Evolutionary conservation across 345 rosid genomes (phyloP), one percentile per base, ranked within the genome.

Genomic region (Citrus mangshanensis): DNA sequence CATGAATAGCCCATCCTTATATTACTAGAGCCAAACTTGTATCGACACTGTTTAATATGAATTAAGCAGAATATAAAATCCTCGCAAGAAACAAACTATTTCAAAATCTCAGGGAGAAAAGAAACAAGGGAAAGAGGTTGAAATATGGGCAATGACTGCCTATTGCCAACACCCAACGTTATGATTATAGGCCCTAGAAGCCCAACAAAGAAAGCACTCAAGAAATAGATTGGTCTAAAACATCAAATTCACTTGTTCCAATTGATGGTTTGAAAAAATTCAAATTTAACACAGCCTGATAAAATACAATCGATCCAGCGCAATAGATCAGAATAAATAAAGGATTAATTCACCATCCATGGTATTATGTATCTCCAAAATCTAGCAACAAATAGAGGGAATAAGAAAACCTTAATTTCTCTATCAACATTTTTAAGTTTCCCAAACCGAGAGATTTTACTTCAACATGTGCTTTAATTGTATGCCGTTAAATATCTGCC

Each of bases 281-380:
- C 21, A 42, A 40, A 68, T n/a, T 12, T n/a, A 37, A 22, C 70
- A 6, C 30, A 25, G 22, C 56, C 10, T 42, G 22, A 46, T 40
- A 24, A 69, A 46, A n/a, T 42, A 42, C 21, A 24, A 5, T 9
- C 2, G 35, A 40, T 69, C 56, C 72, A 69, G 16, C 3, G 4
- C 35, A 14, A 24, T 14, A 24, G 34, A 42, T 40, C 34, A 42
- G 7, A 68, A 42, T 0, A 38, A 68, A n/a, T 68, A 38, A 68
- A 68, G 55, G 72, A n/a, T 68, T 68, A 68, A 68, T 68, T 38
- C 40, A 71, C 74, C 40, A 7, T 19, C 14, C 55, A 46, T 69
- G 55, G 22, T 51, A 46, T 46, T 46, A 21, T 12, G 35, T 25
- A 68, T 68, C 72, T n/a, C 32, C 70, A 68, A 68, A 37, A 38